Evolutionary conservation across 352 stramenopile genomes (phyloP).

Genomic region (Globisporangium paroecandrum): DNA sequence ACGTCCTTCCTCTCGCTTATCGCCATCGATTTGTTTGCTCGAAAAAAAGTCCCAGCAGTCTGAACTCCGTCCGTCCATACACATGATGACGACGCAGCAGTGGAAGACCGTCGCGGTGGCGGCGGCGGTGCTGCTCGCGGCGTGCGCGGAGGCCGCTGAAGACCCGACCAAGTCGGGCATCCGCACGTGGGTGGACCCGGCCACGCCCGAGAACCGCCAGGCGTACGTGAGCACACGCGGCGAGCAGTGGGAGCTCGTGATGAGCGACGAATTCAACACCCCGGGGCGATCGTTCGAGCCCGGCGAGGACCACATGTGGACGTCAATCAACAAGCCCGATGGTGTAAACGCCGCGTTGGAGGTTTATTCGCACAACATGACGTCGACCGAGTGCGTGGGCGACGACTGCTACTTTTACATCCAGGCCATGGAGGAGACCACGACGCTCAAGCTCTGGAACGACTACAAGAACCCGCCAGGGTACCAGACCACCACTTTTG

Average conservation of each 20-base stretch:
- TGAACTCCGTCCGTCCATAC: neutral
- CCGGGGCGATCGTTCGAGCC: slow-evolving; percentile 83
- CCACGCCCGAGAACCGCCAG: slow-evolving; percentile 37
- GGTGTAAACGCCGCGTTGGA: slow-evolving; percentile 71
- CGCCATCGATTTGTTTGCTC: neutral
- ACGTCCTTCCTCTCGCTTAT: neutral
- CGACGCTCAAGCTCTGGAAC: slow-evolving; percentile 53
- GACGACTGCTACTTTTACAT: slow-evolving; percentile 65
- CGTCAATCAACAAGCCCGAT: slow-evolving; percentile 69
- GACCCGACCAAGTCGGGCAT: slow-evolving; percentile 58
- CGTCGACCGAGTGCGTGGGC: slow-evolving; percentile 47
- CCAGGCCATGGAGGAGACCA: slow-evolving; percentile 41
- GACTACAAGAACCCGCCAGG: slow-evolving; percentile 49
- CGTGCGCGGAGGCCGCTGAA: slow-evolving; percentile 17
- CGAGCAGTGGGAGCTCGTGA: slow-evolving; percentile 54
- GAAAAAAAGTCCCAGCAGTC: neutral
- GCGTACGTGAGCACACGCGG: slow-evolving; percentile 56
- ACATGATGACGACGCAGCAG: neutral
- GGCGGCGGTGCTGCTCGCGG: slow-evolving; percentile 4
- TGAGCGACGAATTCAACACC: slow-evolving; percentile 77
- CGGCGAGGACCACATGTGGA: slow-evolving; percentile 94
- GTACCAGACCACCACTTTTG: slow-evolving; percentile 43
- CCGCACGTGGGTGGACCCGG: slow-evolving; percentile 56
- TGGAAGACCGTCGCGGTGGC: neutral
- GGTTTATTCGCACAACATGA: slow-evolving; percentile 74